Evolutionary conservation across 2,329 filamentous ascomycete species (phyloP).

Genomic region (Xylariales sp.): DNA sequence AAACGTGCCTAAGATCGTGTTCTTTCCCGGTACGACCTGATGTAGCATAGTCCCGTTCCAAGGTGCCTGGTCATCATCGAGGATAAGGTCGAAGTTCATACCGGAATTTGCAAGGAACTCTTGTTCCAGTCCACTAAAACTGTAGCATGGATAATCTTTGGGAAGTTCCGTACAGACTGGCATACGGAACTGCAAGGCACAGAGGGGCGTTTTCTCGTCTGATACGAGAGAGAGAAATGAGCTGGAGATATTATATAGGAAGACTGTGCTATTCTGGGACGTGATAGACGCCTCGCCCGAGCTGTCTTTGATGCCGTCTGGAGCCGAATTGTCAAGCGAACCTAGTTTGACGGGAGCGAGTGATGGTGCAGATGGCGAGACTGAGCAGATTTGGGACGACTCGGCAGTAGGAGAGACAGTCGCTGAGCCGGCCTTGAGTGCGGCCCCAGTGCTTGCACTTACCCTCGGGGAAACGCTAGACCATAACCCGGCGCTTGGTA

Average conservation of each 20-base stretch:
- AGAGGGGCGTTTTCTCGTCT: slow-evolving; percentile 34
- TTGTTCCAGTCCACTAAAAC: slow-evolving; percentile 49
- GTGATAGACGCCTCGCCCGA: slow-evolving; percentile 41
- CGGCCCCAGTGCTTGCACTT: slow-evolving; percentile 10
- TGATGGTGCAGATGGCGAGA: slow-evolving; percentile 45
- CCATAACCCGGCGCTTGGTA: slow-evolving; percentile 23
- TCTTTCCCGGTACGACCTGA: slow-evolving; percentile 48
- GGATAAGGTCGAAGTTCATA: slow-evolving; percentile 45
- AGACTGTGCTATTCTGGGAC: slow-evolving; percentile 41
- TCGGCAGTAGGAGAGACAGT: slow-evolving; percentile 15
- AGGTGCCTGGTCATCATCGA: slow-evolving; percentile 36
- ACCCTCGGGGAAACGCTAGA: slow-evolving; percentile 21
- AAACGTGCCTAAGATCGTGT: slow-evolving; percentile 46
- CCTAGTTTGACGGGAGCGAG: slow-evolving; percentile 44
- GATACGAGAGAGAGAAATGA: slow-evolving; percentile 36
- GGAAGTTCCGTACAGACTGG: slow-evolving; percentile 47
- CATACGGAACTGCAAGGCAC: slow-evolving; percentile 51
- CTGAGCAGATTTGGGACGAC: slow-evolving; percentile 38
- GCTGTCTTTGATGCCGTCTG: slow-evolving; percentile 37
- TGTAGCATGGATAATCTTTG: slow-evolving; percentile 49
- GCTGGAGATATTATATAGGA: slow-evolving; percentile 44
- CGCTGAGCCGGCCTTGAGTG: slow-evolving; percentile 14
- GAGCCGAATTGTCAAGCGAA: slow-evolving; percentile 33
- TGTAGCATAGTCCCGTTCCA: slow-evolving; percentile 48
- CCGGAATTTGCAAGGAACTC: slow-evolving; percentile 47